Evolutionary conservation across 2,329 filamentous ascomycete genomes (phyloP).

Genomic region (Podosphaera xanthii): DNA sequence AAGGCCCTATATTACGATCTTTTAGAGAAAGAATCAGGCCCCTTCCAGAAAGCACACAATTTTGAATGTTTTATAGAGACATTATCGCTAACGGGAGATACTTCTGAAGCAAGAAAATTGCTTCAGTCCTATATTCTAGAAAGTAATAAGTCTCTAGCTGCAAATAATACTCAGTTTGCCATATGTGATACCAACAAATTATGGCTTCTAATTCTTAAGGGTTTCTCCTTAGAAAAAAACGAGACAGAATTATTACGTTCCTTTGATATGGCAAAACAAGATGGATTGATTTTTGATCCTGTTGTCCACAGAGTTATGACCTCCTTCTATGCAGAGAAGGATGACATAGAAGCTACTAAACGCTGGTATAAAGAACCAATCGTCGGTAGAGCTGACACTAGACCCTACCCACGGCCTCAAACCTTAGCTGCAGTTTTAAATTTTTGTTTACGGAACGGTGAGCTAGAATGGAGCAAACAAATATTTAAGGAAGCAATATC

Average conservation of each 20-base stretch:
- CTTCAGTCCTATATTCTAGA: constrained; percentile 1
- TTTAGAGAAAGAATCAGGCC: background rate
- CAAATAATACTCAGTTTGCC: background rate
- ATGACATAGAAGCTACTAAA: constrained; percentile 37
- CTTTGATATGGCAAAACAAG: constrained; percentile 26
- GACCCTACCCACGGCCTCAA: constrained; percentile 3
- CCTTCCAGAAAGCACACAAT: background rate
- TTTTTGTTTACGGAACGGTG: constrained; percentile 34
- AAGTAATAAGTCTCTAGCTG: background rate
- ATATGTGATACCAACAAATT: constrained; percentile 14
- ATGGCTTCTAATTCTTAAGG: constrained; percentile 31
- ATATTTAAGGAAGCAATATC: constrained; percentile 27
- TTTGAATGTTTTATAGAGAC: constrained; percentile 4
- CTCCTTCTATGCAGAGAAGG: constrained; percentile 34
- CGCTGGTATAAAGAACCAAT: constrained; percentile 37
- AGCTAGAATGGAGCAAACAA: constrained; percentile 36
- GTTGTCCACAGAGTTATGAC: constrained; percentile 32
- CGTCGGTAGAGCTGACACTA: background rate
- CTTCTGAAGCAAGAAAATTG: constrained; percentile 10
- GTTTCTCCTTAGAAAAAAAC: constrained; percentile 36
- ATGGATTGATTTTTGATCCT: constrained; percentile 23
- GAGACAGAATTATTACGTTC: constrained; percentile 34
- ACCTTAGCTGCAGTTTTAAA: constrained; percentile 33
- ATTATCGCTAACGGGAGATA: constrained; percentile 9
- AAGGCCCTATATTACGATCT: constrained; percentile 8